Base-by-base conservation (phyloP, 805 yeast genomes). In the Kluyveromyces aestuarii region DNA sequence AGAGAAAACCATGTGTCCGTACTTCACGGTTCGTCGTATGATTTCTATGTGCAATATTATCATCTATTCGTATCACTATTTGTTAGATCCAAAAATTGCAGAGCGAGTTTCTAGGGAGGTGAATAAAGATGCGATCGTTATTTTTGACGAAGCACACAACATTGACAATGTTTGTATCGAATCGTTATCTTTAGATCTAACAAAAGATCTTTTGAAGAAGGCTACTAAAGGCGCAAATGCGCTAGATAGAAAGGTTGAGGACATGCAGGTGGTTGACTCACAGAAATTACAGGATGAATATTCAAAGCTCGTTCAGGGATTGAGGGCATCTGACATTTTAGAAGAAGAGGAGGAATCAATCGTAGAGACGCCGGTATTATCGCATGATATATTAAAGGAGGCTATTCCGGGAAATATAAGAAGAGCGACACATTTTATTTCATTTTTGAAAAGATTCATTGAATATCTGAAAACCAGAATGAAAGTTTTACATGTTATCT, bases 81-180 rank as follows among this genome's bases (percentile, higher is more conserved):
- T 93, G 50, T 73, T 93, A 56, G 99, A 93, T 64, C 99, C 99
- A 18, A 93, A 93, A 63, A 93, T 93, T 64, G 93, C 98, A 2
- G 96, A 89, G 55, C 74, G 99, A 52, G 99, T 93, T 18, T 89
- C 97, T 6, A 80, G 76, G 53, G 98, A 93, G 61, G 76, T 93
- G 45, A 86, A 96, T 17, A 87, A 89, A 56, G 98, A 93, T 61
- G 79, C 95, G 48, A 93, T 93, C 51, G 85, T 93, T 52, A 95
- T 93, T 38, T 93, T 93, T 63, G 99, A 93, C 70, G 99, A 93
- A 71, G 99, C 99, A 44, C 99, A 93, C 67, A 93, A 93, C 69
- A 93, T 93, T 49, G 99, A 93, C 74, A 93, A 93, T 73, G 99
- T 93, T 49, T 93, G 99, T 71, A 93, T 93, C 50, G 99, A 93